Evolutionary conservation across 805 yeast genomes (phyloP).

Genomic region (Zygosaccharomyces siamensis): DNA sequence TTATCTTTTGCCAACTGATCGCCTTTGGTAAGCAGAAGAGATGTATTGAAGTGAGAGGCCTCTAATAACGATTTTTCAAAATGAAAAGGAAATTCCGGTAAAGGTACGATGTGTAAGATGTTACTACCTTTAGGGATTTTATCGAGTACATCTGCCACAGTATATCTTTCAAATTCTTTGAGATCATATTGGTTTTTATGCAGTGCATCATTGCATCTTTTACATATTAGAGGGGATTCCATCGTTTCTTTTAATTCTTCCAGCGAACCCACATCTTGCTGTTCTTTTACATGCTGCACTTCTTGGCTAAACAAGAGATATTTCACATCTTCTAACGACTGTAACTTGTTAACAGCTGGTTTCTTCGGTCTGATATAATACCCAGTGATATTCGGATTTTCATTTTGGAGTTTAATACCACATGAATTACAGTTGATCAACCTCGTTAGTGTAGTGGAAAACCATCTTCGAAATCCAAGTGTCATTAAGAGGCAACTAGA

Average conservation of each 20-base stretch:
- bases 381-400: constrained; percentile 39
- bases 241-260: constrained; percentile 11
- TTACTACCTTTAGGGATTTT: constrained; percentile 41
- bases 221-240: constrained; percentile 38
- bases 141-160: constrained; percentile 32
- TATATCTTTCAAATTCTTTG: constrained; percentile 33
- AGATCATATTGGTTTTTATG: constrained; percentile 40
- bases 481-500: not conserved
- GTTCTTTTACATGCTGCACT: constrained; percentile 23
- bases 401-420: constrained; percentile 49
- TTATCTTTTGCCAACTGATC: constrained; percentile 31
- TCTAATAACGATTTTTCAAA: constrained; percentile 33
- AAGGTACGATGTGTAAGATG: constrained; percentile 58
- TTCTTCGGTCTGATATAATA: constrained; percentile 36
- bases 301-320: constrained; percentile 32
- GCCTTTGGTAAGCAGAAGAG: constrained; percentile 29
- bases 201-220: constrained; percentile 51
- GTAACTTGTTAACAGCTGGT: constrained; percentile 6
- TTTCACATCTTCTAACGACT: constrained; percentile 21
- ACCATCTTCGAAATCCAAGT: constrained; percentile 3
- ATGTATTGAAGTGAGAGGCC: constrained; percentile 10
- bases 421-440: constrained; percentile 47
- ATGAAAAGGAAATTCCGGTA: constrained; percentile 68
- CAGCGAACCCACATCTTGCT: constrained; percentile 3
- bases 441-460: constrained; percentile 4